Base-by-base conservation (phyloP, 345 rosid genomes). In the Melaleuca alternifolia region DNA sequence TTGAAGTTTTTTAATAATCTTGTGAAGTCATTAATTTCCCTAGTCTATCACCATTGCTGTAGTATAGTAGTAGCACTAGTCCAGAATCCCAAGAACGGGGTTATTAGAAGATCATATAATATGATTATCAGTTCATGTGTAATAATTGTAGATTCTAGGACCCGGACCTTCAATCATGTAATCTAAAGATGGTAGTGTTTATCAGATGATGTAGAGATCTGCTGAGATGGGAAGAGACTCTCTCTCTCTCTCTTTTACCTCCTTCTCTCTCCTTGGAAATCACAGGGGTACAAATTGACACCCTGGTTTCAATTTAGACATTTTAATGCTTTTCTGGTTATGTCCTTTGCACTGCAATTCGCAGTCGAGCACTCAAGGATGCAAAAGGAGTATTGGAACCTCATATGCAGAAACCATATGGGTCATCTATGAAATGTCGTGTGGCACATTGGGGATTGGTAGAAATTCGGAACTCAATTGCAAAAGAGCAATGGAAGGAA, bases 331-430 rank as follows among this genome's bases (percentile, higher is more conserved):
- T 41, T 26, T 12, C 18, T 18, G 6, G 20, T 71, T 71, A 3
- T 2, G 48, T 18, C 23, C 26, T 71, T 37, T 18, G 6, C 48
- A 71, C 1, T 37, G 81, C 9, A 37, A 6, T 71, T 37, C 33
- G 48, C 48, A 5, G 79, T 33, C 48, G 18, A 33, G 48, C 48
- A 9, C 79, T 33, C 79, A 0, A 37, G 13, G 33, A 37, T 71
- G 18, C 2, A 37, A 37, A 30, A n/a, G 14, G 41, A 15, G 77
- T 5, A 30, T 0, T 7, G 77, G 30, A 65, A 30, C 44, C 41
- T 65, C 18, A 7, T 3, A 10, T 0, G 2, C 21, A 0, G 77
- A 30, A 5, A 33, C 0, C 30, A 18, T 7, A 62, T 62, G 20
- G 41, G 76, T 15, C 76, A 1, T 62, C 13, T 7, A 62, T 8